Evolutionary conservation across 2,329 filamentous ascomycete genomes (phyloP).

Genomic region (Zymoseptoria pseudotritici): DNA sequence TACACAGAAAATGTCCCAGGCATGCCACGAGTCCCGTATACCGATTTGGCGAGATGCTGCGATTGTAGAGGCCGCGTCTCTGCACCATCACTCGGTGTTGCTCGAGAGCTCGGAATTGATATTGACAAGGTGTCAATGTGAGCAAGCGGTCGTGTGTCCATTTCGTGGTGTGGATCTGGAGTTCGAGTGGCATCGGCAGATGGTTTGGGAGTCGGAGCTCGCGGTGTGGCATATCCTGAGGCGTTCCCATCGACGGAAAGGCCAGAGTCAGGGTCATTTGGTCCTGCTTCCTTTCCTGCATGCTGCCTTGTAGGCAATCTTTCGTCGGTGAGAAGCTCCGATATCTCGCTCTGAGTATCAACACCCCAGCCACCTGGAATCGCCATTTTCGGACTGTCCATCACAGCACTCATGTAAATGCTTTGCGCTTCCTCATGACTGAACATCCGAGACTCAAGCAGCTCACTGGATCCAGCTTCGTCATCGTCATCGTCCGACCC

Average conservation of each 20-base stretch:
- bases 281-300: background rate
- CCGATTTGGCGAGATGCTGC: background rate
- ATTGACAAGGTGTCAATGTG: slow-evolving; percentile 24
- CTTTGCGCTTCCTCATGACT: slow-evolving; percentile 76
- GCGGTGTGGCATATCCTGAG: slow-evolving; percentile 23
- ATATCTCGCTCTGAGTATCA: slow-evolving; percentile 21
- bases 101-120: slow-evolving; percentile 1
- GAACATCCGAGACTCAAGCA: slow-evolving; percentile 57
- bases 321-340: background rate
- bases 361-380: slow-evolving; percentile 40
- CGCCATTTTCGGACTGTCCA: slow-evolving; percentile 24
- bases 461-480: slow-evolving; percentile 16
- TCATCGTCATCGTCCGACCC: slow-evolving; percentile 1
- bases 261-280: background rate
- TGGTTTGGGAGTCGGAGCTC: slow-evolving; percentile 16
- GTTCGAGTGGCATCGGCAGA: background rate
- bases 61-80: background rate
- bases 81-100: background rate
- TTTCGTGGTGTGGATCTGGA: background rate
- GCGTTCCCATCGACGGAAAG: background rate
- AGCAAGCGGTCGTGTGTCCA: slow-evolving; percentile 4
- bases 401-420: slow-evolving; percentile 73
- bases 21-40: slow-evolving; percentile 21
- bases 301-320: background rate
- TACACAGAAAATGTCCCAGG: slow-evolving; percentile 44